Percentiles rank a stretch among this genome's conserved stretches.
These are phyloP conservation scores for Pichiaceae sp. DNA, from an alignment of 1,139 yeast species.

Conservation along the genomic window DNA sequence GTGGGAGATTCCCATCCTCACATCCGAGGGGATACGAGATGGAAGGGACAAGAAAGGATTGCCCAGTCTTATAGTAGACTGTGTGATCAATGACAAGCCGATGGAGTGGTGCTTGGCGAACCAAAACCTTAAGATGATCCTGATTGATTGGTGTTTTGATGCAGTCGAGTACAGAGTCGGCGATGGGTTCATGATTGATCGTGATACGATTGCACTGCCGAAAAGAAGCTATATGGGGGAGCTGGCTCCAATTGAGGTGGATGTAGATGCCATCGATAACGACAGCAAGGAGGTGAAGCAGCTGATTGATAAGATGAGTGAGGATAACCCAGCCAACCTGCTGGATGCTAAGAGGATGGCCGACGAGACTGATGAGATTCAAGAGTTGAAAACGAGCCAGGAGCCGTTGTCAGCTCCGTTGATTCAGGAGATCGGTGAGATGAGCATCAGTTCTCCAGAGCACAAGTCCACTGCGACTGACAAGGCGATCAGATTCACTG, in stretches of 20 bases:
- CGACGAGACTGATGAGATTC: constrained; percentile 9
- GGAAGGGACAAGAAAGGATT: constrained; percentile 65
- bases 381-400: constrained; percentile 1
- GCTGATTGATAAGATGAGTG: constrained; percentile 27
- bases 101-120: constrained; percentile 57
- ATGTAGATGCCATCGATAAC: constrained; percentile 27
- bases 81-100: constrained; percentile 58
- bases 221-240: constrained; percentile 58
- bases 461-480: too few relatives aligned
- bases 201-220: constrained; percentile 38
- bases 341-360: constrained; percentile 29
- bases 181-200: constrained; percentile 32
- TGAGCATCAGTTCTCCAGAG: not conserved
- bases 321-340: constrained; percentile 34
- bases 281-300: constrained; percentile 29
- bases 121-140: constrained; percentile 35
- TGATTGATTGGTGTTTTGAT: constrained; percentile 60
- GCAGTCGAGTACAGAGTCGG: constrained; percentile 47
- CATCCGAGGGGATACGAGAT: constrained; percentile 42
- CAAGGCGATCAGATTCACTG: not conserved
- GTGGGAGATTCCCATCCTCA: constrained; percentile 81
- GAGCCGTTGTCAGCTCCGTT: constrained; percentile 14
- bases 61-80: constrained; percentile 60
- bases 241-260: constrained; percentile 25
- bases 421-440: constrained; percentile 31